Base-by-base conservation (phyloP, 2,329 filamentous ascomycete species). In the Penicillium freii region DNA sequence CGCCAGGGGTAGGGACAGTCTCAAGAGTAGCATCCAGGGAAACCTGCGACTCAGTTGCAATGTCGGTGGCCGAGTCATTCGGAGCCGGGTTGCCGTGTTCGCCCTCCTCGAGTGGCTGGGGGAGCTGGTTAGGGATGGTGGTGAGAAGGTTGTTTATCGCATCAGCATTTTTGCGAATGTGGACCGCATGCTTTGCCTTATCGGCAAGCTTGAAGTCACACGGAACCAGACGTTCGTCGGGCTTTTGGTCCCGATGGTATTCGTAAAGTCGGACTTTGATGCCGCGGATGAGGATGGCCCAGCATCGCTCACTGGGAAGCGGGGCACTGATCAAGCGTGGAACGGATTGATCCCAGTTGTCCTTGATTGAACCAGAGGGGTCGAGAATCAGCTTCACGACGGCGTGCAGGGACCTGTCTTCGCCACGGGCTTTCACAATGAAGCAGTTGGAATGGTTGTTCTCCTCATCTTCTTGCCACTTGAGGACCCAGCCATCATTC, bases 171-270 rank as follows among this genome's bases (percentile, higher is more conserved):
- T 40, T 46, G 25, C 34, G 54, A 17, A 56, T 52, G 15, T 56
- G 48, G 4, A 56, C 19, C 0, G 48, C 34, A 3, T 56, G 48
- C 19, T 17, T 38, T 1, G 1, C 3, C 54, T 52, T 44, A 10
- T 23, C 33, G 1, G 40, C 23, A 33, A 56, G 4, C 23, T 13
- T 52, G 27, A 56, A 56, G 48, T 56, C 54, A 15, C 54, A 56
- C 4, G 40, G 31, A 3, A 56, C 15, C 23, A 50, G 13, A n/a
- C 53, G 46, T 5, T 23, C 17, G 4, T 31, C 40, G 7, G 21
- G 19, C 4, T 19, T 4, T 19, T 56, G 25, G 33, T 25, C 33
- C 5, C 54, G 54, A 11, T 56, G 48, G 21, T 56, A 56, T 4
- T 56, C 54, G 4, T 38, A 45, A 2, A 56, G 40, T 1, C 38